Conservation (phyloP, 805 yeast genomes). For the Candida anglica region DNA sequence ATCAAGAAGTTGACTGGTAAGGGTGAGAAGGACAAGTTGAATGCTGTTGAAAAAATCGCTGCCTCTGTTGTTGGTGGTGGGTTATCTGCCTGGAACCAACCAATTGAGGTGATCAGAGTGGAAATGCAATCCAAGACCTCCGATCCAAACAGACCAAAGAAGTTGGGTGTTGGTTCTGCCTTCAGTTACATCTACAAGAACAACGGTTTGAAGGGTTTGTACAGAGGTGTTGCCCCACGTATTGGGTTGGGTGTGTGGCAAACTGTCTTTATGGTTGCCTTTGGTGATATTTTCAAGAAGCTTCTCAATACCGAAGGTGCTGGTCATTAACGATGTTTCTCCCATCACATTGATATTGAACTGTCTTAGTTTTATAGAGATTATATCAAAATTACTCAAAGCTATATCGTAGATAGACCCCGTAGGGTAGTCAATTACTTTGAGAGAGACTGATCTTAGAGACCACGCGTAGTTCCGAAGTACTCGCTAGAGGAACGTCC, state of each 20-base stretch:
- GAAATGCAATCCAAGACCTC: constrained; percentile 96
- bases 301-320: constrained; percentile 39
- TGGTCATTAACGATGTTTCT: constrained; percentile 34
- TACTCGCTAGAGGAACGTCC: too few species aligned
- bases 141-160: constrained; percentile 95
- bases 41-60: constrained; percentile 74
- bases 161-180: constrained; percentile 72
- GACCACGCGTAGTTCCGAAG: too few species aligned
- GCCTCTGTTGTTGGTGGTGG: constrained; percentile 96
- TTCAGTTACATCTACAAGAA: constrained; percentile 76
- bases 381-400: too few species aligned
- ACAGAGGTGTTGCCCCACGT: constrained; percentile 96
- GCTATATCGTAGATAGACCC: too few species aligned
- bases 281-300: constrained; percentile 74
- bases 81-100: constrained; percentile 97
- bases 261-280: constrained; percentile 96
- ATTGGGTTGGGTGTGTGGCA: constrained; percentile 97
- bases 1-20: constrained; percentile 66
- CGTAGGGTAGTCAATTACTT: too few species aligned
- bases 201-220: constrained; percentile 86
- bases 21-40: constrained; percentile 52
- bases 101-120: constrained; percentile 94
- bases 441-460: too few species aligned
- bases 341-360: too few species aligned
- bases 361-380: too few species aligned